Conservation (phyloP, 2,329 filamentous ascomycete genomes). For the Cadophora sp. region DNA sequence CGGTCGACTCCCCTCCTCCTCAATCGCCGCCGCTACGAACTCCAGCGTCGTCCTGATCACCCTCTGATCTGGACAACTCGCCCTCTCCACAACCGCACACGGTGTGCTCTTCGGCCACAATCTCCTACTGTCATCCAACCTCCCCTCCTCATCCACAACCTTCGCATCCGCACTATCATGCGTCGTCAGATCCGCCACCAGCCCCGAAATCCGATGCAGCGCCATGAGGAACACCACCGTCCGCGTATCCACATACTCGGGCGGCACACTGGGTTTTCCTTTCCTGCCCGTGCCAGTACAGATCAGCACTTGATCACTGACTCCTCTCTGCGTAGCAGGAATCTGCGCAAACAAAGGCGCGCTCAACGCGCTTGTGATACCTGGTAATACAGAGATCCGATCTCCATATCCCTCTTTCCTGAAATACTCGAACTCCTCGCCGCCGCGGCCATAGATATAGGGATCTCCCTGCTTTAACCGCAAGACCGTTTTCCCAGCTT, state of each 20-base stretch:
- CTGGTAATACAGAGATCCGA: constrained; percentile 75
- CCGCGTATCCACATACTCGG: constrained; percentile 75
- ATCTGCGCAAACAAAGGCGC: constrained; percentile 90
- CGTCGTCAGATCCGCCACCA: constrained; percentile 74
- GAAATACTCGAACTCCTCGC: constrained; percentile 91
- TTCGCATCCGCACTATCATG: constrained; percentile 46
- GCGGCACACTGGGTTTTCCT: constrained; percentile 81
- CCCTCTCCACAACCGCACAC: constrained; percentile 91
- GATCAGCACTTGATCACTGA: constrained; percentile 92
- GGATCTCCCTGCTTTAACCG: constrained; percentile 96
- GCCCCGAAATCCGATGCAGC: constrained; percentile 78
- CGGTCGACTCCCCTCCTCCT: constrained; percentile 86
- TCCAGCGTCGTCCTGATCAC: constrained; percentile 88
- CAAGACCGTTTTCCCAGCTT: constrained; percentile 79
- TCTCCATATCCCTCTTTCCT: constrained; percentile 70
- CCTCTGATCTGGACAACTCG: constrained; percentile 91
- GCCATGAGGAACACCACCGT: constrained; percentile 97
- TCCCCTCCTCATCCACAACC: constrained; percentile 44
- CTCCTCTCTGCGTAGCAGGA: constrained; percentile 85
- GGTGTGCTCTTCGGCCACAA: constrained; percentile 81
- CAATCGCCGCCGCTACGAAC: constrained; percentile 81
- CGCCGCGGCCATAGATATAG: constrained; percentile 93
- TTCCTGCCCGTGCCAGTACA: constrained; percentile 96
- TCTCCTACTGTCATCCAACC: constrained; percentile 43
- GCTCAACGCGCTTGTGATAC: constrained; percentile 86